phyloP scores from a whole-genome alignment of 192 early-diverging fungal species.

The Obelidium mucronatum region DNA sequence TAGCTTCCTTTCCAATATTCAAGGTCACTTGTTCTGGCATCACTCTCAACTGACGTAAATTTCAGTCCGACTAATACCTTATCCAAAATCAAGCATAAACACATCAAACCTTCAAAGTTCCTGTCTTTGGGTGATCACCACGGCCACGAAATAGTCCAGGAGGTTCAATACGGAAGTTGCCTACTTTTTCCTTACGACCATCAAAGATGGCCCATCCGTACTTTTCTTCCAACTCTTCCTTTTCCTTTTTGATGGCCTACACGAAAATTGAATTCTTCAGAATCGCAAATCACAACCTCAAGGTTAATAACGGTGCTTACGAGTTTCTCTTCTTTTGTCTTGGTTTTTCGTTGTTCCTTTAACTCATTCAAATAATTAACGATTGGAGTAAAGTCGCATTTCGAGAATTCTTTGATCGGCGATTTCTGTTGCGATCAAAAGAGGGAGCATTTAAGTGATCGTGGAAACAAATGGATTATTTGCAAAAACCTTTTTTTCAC shows the following conservation, averaged over 20 bases:
- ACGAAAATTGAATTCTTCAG: background rate
- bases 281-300: too few species aligned
- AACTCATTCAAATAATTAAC: conserved; percentile 76
- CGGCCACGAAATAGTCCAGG: conserved; percentile 97
- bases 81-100: background rate
- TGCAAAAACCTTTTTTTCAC: conserved; percentile 62
- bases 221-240: conserved; percentile 71
- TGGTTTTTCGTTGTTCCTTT: conserved; percentile 80
- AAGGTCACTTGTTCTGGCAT: conserved; percentile 92
- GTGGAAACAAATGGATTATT: conserved; percentile 18
- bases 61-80: conserved; percentile 5
- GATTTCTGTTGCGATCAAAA: conserved; percentile 50
- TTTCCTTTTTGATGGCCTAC: conserved; percentile 69
- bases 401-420: conserved; percentile 75
- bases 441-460: too few species aligned
- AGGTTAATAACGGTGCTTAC: too few species aligned
- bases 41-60: conserved; percentile 70
- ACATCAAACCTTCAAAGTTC: conserved; percentile 76
- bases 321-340: conserved; percentile 93
- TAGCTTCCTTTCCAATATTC: conserved; percentile 82
- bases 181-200: conserved; percentile 95
- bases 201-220: conserved; percentile 81
- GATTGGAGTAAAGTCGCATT: conserved; percentile 92
- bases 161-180: conserved; percentile 97
- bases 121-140: conserved; percentile 95